These are phyloP conservation scores for Clavispora phyllophila DNA, from an alignment of 805 yeast species.

Conservation along the genomic window DNA sequence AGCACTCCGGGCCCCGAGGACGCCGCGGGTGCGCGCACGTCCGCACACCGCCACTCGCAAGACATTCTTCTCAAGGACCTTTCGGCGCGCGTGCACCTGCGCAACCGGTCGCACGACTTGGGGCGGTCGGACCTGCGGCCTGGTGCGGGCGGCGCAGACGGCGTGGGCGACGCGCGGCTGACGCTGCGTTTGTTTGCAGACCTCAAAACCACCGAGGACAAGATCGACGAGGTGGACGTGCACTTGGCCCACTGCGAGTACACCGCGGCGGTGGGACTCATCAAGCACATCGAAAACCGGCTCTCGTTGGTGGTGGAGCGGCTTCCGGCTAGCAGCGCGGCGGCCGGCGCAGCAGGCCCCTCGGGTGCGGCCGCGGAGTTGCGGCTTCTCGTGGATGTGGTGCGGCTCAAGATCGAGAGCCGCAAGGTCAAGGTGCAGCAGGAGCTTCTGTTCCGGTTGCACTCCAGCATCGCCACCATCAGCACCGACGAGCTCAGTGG, in stretches of 20 bases:
- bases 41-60: constrained; percentile 25
- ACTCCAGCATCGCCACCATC: constrained; percentile 27
- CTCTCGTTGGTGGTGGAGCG: constrained; percentile 25
- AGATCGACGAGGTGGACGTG: constrained; percentile 66
- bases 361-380: constrained; percentile 19
- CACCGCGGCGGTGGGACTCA: constrained; percentile 39
- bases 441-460: constrained; percentile 33
- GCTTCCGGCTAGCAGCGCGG: constrained; percentile 6
- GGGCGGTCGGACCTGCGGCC: not conserved
- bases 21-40: constrained; percentile 5
- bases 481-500: constrained; percentile 25
- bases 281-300: constrained; percentile 33
- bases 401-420: constrained; percentile 35
- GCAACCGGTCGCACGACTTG: constrained; percentile 48
- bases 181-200: constrained; percentile 34
- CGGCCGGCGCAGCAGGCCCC: constrained; percentile 4
- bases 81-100: constrained; percentile 56
- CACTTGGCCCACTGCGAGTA: constrained; percentile 57
- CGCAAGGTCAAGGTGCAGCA: constrained; percentile 35
- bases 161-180: constrained; percentile 4
- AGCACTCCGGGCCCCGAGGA: constrained; percentile 21
- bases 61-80: constrained; percentile 51
- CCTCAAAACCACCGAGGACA: constrained; percentile 52
- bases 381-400: constrained; percentile 34
- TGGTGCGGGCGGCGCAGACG: not conserved